Evolutionary conservation across 345 rosid genomes (phyloP), one percentile per base, ranked within the genome.

Genomic region (Populus simonii): DNA sequence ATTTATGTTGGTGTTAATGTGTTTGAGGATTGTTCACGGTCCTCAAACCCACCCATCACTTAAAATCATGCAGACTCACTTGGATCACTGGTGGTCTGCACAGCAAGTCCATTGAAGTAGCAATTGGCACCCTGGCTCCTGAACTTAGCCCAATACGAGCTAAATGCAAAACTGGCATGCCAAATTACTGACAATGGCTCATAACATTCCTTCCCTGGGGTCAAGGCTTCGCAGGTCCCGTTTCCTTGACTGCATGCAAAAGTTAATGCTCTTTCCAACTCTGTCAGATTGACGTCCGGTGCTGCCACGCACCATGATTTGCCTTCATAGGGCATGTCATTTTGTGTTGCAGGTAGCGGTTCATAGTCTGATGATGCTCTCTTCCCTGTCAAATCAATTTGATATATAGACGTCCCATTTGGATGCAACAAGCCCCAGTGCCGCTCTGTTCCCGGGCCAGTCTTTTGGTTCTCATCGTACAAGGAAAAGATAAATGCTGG

Each of bases 131-230:
- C 93, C 45, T 39, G 80, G 80, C 77, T 88, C 77, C 89, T 79
- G 73, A 86, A 90, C 76, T 81, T 79, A 13, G 94, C 85, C 96
- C 94, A 90, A 38, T 89, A 89, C 0, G 96, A 89, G 84, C 94
- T 92, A 75, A 93, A 93, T 0, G 98, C 98, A 35, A 86, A 93
- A 76, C 89, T 92, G 5, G 96, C 91, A 12, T 89, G 94, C 93
- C 84, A 83, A 66, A 51, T 22, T 17, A 86, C 53, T 2, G 89
- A 86, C 0, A 90, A 68, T 0, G 94, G 98, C 62, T 88, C 85
- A 6, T 88, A 88, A 67, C 94, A 93, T 72, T 84, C 90, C 57
- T 69, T 81, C 7, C 93, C 94, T 0, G 93, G 89, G 27, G 72
- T 77, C 71, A 93, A 77, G 10, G 90, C 83, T 1, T 86, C 87